phyloP scores from a whole-genome alignment of 768 basidiomycete genomes.

The Hericium alpestre region DNA sequence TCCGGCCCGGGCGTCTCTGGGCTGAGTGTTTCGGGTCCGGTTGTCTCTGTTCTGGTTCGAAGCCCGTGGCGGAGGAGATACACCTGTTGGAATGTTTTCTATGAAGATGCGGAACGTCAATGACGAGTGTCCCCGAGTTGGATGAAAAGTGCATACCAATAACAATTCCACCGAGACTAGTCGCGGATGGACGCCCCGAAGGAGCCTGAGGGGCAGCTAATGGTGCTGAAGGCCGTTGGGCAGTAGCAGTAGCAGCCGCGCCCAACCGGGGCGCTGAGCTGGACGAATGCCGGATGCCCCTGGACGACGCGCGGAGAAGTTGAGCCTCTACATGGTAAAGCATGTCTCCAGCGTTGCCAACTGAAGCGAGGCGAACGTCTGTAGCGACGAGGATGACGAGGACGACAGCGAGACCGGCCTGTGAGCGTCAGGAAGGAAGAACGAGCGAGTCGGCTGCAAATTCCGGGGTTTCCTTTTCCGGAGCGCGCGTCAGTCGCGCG shows the following conservation, averaged over 20 bases:
- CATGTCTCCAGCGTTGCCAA: too few relatives aligned
- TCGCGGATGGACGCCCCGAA: conserved; percentile 3
- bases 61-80: neutral
- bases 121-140: too few relatives aligned
- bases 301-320: neutral
- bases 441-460: neutral
- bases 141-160: conserved; percentile 3
- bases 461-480: too few relatives aligned
- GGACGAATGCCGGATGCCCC: too few relatives aligned
- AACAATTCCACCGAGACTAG: conserved; percentile 7
- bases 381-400: neutral
- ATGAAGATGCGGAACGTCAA: neutral
- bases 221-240: too few relatives aligned
- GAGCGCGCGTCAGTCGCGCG: too few relatives aligned
- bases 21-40: too few relatives aligned
- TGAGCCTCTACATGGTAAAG: neutral
- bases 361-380: too few relatives aligned
- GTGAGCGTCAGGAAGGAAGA: neutral
- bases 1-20: too few relatives aligned
- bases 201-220: neutral
- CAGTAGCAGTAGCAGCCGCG: too few relatives aligned
- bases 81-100: neutral
- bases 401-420: neutral
- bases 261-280: too few relatives aligned
- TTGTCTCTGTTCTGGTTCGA: too few relatives aligned